Evolutionary conservation across 2,329 filamentous ascomycete species (phyloP).

Genomic region (Colletotrichum costaricense): DNA sequence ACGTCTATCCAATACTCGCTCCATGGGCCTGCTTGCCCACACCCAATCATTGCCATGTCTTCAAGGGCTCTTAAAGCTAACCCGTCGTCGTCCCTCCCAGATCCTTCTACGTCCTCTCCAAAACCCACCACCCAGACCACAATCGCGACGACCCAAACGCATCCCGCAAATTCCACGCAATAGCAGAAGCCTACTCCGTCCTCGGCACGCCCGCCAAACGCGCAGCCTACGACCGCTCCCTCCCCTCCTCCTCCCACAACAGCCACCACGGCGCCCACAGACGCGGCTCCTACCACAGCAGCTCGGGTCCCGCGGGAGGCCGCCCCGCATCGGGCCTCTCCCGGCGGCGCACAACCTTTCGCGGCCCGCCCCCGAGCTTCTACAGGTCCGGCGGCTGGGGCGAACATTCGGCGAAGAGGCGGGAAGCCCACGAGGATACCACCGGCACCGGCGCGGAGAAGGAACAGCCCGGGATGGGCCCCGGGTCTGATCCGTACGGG

Average conservation of each 20-base stretch:
- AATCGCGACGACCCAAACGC: constrained; percentile 82
- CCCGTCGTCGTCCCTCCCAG: constrained; percentile 46
- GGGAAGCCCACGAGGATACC: constrained; percentile 61
- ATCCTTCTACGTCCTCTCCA: constrained; percentile 91
- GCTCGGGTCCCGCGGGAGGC: constrained; percentile 71
- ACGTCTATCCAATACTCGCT: not conserved
- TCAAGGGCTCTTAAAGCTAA: not conserved
- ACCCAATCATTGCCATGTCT: not conserved
- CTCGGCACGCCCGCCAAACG: constrained; percentile 81
- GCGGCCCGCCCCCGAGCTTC: constrained; percentile 90
- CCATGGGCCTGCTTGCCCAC: too few species aligned
- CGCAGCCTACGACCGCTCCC: constrained; percentile 81
- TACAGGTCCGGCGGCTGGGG: constrained; percentile 87
- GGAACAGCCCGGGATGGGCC: constrained; percentile 64
- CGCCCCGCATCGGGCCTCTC: constrained; percentile 86
- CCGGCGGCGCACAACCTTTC: constrained; percentile 79
- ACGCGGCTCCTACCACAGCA: constrained; percentile 65
- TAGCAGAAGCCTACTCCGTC: constrained; percentile 85
- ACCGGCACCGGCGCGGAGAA: constrained; percentile 40
- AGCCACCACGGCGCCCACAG: constrained; percentile 44
- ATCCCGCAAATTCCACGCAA: constrained; percentile 80
- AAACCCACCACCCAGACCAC: constrained; percentile 91
- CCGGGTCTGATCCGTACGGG: constrained; percentile 63
- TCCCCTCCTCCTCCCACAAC: constrained; percentile 49
- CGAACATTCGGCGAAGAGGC: constrained; percentile 68